Evolutionary conservation across 1,139 yeast genomes (phyloP), one percentile per base, ranked within the genome.

Genomic region (Pichia norvegensis): DNA sequence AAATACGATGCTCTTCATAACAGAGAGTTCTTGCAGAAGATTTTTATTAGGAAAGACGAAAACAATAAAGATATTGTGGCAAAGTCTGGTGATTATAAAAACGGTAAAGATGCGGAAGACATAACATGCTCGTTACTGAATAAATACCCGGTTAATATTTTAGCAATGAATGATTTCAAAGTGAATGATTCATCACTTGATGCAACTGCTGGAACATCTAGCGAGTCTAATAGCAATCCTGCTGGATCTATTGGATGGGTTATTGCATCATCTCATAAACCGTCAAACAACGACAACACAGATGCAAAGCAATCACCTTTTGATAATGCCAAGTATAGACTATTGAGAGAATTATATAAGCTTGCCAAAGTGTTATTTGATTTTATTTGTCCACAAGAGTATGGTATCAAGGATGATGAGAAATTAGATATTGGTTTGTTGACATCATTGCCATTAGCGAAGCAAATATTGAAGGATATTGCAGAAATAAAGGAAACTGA

Each of bases 361-460:
- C 72, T 94, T 46, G 86, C 97, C 0, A 94, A 94, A 64, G 96
- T 94, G 4, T 68, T 94, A 53, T 94, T 94, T 67, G 99, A 94
- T 66, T 92, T 92, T 59, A 88, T 94, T 45, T 92, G 98, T 65
- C 99, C 99, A 13, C 97, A 94, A 65, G 98, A 94, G 62, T 94
- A 94, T 61, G 99, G 99, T 53, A 94, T 94, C 55, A 90, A 90
- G 54, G 95, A 88, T 59, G 85, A 85, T 60, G 98, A 94, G 63
- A 94, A 94, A 62, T 73, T 94, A 51, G 98, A 94, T 63, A 94
- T 94, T 68, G 98, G 99, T 2, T 70, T 94, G 50, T 72, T 94
- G 56, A 94, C 99, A 0, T 87, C 97, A 1, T 73, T 94, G 58
- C 99, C 99, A 2, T 73, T 94, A 55, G 95, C 97, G 1, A 85